Base-by-base conservation (phyloP, 1,284 basidiomycete species). In the Cutaneotrichosporon dermatis region DNA sequence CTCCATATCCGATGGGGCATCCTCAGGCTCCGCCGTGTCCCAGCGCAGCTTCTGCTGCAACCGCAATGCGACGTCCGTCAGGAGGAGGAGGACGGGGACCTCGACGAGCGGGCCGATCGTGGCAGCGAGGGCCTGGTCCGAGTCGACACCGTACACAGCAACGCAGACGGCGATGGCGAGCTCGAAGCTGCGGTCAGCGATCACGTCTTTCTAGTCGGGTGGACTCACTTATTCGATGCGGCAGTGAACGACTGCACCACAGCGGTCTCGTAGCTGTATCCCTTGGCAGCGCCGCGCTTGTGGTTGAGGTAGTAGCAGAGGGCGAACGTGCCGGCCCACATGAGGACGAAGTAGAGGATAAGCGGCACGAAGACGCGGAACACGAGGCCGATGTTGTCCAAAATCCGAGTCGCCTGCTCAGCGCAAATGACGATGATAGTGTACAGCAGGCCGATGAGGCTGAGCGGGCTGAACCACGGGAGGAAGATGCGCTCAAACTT, bases 131-230 rank as follows among this genome's bases (percentile, higher is more conserved):
- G 87, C 88, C 72, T 90, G 86, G 58, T 87, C 83, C 0, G 86
- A 88, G 8, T 84, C 80, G 2, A 86, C 84, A 0, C 89, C 89
- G 70, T 87, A 93, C 0, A 87, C 83, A 6, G 89, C 86, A 40
- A 92, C 87, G 3, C 86, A 83, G 2, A 93, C 86, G 0, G 91
- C 90, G 58, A 92, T 93, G 0, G 90, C 89, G 0, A 93, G 81
- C 75, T 91, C 88, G 45, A 67, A 67, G 61, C 57, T 62, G 54
- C 6, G 11, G 51, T 44, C 37, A 45, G 42, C 40, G 33, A 12
- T 15, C 6, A 7, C 5, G n/a, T n/a, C 35, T 37, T 13, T 9
- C 8, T 4, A 16, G 16, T 4, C 11, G n/a, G n/a, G n/a, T n/a
- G 25, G 41, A 76, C 79, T 60, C 78, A 81, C 65, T 83, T 83